These are phyloP conservation scores for Syncephalastrum sp. DNA, from an alignment of 371 early-diverging fungal genomes.

Conservation along the genomic window DNA sequence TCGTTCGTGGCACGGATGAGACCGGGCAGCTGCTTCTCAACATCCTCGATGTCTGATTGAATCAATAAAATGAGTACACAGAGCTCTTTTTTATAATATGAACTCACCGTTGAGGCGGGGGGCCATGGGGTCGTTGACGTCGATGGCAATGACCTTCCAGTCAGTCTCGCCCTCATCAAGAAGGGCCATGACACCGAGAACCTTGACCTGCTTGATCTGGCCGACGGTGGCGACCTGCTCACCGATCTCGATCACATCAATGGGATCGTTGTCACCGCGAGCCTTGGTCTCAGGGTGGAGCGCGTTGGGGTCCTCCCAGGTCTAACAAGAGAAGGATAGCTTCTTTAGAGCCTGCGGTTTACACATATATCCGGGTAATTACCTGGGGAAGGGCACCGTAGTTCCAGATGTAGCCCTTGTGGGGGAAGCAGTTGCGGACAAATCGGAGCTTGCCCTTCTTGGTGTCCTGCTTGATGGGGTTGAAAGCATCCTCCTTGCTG, in stretches of 20 bases:
- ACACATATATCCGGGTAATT: neutral
- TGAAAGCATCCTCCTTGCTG: constrained; percentile 48
- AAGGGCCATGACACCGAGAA: constrained; percentile 92
- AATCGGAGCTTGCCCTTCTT: constrained; percentile 93
- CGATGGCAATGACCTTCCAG: constrained; percentile 97
- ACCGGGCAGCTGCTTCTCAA: constrained; percentile 91
- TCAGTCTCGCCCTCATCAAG: constrained; percentile 97
- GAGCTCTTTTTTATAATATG: neutral
- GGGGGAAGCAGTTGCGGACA: constrained; percentile 94
- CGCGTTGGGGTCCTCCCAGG: constrained; percentile 94
- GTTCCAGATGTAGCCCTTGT: constrained; percentile 98
- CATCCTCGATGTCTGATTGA: constrained; percentile 82
- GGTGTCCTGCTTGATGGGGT: constrained; percentile 96
- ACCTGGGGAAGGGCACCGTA: constrained; percentile 92
- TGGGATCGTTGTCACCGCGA: constrained; percentile 94
- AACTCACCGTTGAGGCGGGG: constrained; percentile 71
- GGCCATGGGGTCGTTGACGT: constrained; percentile 86
- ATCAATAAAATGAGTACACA: neutral
- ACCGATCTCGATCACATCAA: constrained; percentile 89
- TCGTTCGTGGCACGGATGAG: constrained; percentile 89
- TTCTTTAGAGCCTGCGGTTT: neutral
- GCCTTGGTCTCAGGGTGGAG: constrained; percentile 77
- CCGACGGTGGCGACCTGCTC: constrained; percentile 34
- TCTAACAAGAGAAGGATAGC: constrained; percentile 39
- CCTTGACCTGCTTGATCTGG: constrained; percentile 87